phyloP scores from a whole-genome alignment of 768 basidiomycete genomes.

The Gyrodon lividus region DNA sequence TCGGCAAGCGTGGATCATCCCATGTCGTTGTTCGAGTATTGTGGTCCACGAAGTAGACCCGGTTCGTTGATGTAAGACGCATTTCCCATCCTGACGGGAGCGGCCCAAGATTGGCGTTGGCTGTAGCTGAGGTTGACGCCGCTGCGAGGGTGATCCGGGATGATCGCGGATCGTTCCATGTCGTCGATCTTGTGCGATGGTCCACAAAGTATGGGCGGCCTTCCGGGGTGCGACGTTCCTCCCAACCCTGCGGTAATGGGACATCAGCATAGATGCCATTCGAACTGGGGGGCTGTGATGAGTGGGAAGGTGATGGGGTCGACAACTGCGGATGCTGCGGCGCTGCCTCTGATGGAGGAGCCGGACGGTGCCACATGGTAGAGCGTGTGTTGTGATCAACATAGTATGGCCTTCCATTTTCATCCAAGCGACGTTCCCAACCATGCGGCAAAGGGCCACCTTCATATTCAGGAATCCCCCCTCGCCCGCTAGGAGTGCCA shows the following conservation, averaged over 20 bases:
- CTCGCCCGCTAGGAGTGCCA: constrained; percentile 9
- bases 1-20: constrained; percentile 90
- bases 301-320: constrained; percentile 16
- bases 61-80: constrained; percentile 79
- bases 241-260: constrained; percentile 87
- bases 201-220: constrained; percentile 76
- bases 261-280: constrained; percentile 49
- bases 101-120: constrained; percentile 68
- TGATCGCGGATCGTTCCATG: constrained; percentile 85
- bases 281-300: constrained; percentile 31
- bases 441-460: constrained; percentile 67
- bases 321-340: constrained; percentile 15
- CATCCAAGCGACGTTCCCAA: constrained; percentile 82
- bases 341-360: constrained; percentile 21
- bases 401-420: constrained; percentile 68
- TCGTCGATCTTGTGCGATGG: constrained; percentile 82
- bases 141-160: constrained; percentile 47
- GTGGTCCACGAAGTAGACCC: constrained; percentile 93
- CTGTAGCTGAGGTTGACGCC: constrained; percentile 40
- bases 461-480: constrained; percentile 49
- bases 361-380: constrained; percentile 75
- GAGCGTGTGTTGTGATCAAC: constrained; percentile 83
- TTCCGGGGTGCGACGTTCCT: constrained; percentile 87
- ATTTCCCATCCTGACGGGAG: constrained; percentile 95
- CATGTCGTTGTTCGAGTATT: constrained; percentile 87